Percentiles rank a stretch among this genome's conserved stretches.
Evolutionary conservation across 371 early-diverging fungal species (phyloP).

Genomic region (Vairimorpha ceranae): DNA sequence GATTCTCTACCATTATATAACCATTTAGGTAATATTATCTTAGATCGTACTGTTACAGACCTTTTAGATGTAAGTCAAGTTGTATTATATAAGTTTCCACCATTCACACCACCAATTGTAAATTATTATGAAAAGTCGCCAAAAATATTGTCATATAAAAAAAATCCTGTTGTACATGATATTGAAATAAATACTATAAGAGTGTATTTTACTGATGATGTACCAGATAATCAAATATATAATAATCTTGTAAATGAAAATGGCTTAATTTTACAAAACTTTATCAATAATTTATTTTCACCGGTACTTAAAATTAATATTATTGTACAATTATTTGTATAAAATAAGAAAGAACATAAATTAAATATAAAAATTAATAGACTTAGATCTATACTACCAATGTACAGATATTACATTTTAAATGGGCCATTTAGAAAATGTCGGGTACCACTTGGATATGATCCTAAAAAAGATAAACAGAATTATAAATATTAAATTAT

Average conservation of each 20-base stretch:
- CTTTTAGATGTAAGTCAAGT: neutral
- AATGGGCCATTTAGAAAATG: constrained; percentile 61
- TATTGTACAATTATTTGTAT: constrained; percentile 13
- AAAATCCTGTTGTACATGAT: neutral
- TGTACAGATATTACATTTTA: constrained; percentile 48
- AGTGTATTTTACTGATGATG: neutral
- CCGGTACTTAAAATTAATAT: neutral
- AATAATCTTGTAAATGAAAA: neutral
- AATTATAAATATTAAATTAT: constrained; percentile 59
- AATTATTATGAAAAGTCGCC: neutral
- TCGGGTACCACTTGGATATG: constrained; percentile 57
- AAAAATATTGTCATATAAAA: neutral
- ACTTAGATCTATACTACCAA: constrained; percentile 48
- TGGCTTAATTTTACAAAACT: neutral
- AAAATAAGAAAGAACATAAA: neutral
- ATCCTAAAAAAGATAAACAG: constrained; percentile 50
- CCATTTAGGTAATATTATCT: neutral
- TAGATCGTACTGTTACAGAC: neutral
- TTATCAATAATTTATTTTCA: neutral
- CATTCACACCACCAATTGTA: neutral
- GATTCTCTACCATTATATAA: neutral
- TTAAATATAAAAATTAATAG: neutral
- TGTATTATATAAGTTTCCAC: neutral
- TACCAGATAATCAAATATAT: neutral
- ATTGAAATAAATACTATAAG: neutral